Conservation (phyloP, 2,329 filamentous ascomycete genomes). For the Chaetomium sp. region DNA sequence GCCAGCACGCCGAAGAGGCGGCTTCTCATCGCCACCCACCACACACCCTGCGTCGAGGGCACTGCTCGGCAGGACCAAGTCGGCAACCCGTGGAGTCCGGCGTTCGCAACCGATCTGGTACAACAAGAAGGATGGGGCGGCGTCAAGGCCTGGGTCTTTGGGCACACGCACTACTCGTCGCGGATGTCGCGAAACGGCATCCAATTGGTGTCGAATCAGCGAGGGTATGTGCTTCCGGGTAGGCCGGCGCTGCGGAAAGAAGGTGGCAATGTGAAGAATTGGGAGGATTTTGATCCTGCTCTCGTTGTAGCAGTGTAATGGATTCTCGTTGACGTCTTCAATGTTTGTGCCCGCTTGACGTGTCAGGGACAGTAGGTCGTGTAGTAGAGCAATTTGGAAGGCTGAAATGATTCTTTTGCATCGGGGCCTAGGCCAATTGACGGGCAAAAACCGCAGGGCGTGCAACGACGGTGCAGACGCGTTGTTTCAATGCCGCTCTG, state of each 20-base stretch:
- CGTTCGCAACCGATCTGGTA: slow-evolving; percentile 57
- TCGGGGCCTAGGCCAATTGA: too few relatives aligned
- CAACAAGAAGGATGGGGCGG: slow-evolving; percentile 24
- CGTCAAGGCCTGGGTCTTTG: slow-evolving; percentile 50
- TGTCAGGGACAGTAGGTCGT: too few relatives aligned
- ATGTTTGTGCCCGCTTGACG: too few relatives aligned
- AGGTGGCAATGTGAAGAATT: neutral
- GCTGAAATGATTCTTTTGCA: too few relatives aligned
- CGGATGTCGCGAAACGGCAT: slow-evolving; percentile 41
- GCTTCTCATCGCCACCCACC: slow-evolving; percentile 60
- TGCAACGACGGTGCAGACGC: too few relatives aligned
- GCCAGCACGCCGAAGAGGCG: slow-evolving; percentile 21
- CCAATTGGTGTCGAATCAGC: slow-evolving; percentile 48
- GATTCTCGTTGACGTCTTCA: too few relatives aligned
- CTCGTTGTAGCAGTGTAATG: neutral
- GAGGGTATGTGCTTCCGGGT: slow-evolving; percentile 16
- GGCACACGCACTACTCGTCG: slow-evolving; percentile 52
- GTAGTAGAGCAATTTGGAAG: too few relatives aligned
- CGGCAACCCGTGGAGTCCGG: slow-evolving; percentile 50
- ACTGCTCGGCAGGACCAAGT: slow-evolving; percentile 54
- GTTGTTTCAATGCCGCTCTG: too few relatives aligned
- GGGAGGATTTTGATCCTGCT: slow-evolving; percentile 6
- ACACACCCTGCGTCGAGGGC: slow-evolving; percentile 50
- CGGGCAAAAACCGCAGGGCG: too few relatives aligned
- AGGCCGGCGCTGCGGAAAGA: neutral